phyloP scores from a whole-genome alignment of 2,329 filamentous ascomycete genomes.

The Aspergillus neotritici region DNA sequence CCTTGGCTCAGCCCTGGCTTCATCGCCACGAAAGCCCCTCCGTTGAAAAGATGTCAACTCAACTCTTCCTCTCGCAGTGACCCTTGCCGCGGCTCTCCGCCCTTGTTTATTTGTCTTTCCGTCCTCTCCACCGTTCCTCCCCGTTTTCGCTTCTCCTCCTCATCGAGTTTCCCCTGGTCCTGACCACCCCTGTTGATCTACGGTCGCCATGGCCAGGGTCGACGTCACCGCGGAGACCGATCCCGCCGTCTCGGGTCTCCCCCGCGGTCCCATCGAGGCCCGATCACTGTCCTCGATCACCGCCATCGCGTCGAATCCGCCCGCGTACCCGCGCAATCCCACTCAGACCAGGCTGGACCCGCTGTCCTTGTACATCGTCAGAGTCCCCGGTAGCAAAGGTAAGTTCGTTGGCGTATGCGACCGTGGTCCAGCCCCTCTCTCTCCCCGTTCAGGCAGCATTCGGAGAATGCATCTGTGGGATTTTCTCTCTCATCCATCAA shows the following conservation, averaged over 20 bases:
- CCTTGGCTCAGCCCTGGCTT: too few species aligned
- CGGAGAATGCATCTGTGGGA: not conserved
- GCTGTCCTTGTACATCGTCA: constrained; percentile 81
- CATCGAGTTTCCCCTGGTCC: not conserved
- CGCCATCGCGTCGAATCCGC: constrained; percentile 75
- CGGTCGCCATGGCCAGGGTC: constrained; percentile 18
- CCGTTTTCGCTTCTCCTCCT: not conserved
- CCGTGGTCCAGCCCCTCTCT: constrained; percentile 2
- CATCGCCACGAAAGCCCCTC: too few species aligned
- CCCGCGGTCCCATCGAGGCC: constrained; percentile 59
- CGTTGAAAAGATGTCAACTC: too few species aligned
- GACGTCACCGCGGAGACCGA: constrained; percentile 23
- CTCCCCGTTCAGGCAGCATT: constrained; percentile 4
- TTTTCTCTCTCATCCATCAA: not conserved
- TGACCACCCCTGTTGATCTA: not conserved
- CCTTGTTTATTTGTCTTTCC: too few species aligned
- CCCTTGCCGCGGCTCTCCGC: too few species aligned
- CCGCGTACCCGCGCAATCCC: constrained; percentile 74
- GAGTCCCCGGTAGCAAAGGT: constrained; percentile 89
- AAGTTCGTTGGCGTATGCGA: constrained; percentile 15
- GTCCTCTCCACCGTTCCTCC: not conserved
- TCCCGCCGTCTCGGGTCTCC: constrained; percentile 14
- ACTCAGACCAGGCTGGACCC: constrained; percentile 63
- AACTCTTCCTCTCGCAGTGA: too few species aligned
- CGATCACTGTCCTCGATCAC: constrained; percentile 76